phyloP scores from a whole-genome alignment of 306 rosid species.

The Glycine soja region DNA sequence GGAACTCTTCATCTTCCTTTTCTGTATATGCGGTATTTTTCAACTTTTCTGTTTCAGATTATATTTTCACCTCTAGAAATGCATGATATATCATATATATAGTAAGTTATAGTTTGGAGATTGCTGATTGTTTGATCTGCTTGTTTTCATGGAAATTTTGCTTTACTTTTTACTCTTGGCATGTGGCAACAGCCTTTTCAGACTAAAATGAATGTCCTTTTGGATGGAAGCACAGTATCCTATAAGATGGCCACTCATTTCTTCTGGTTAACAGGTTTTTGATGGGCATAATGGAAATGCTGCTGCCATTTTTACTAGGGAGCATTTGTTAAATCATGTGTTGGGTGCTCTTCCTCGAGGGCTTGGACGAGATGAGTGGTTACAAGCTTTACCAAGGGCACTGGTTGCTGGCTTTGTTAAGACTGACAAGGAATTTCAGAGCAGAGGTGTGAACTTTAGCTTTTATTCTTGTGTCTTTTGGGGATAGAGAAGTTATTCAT shows the following conservation, averaged over 20 bases:
- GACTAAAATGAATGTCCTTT: slow-evolving; percentile 37
- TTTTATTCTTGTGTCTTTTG: slow-evolving; percentile 5
- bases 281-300: slow-evolving; percentile 99
- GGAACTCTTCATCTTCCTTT: slow-evolving; percentile 77
- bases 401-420: slow-evolving; percentile 97
- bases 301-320: slow-evolving; percentile 85
- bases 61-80: slow-evolving; percentile 21
- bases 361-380: slow-evolving; percentile 94
- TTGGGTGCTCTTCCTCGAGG: slow-evolving; percentile 87
- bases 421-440: slow-evolving; percentile 95
- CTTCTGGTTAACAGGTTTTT: slow-evolving; percentile 70
- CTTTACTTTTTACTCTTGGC: slow-evolving; percentile 25
- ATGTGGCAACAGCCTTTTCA: slow-evolving; percentile 26
- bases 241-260: slow-evolving; percentile 40
- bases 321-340: slow-evolving; percentile 86
- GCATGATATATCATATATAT: neutral
- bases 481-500: neutral
- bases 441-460: slow-evolving; percentile 65
- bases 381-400: slow-evolving; percentile 94
- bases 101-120: slow-evolving; percentile 16
- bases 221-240: slow-evolving; percentile 29
- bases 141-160: slow-evolving; percentile 16
- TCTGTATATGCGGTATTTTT: slow-evolving; percentile 86
- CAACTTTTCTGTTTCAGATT: slow-evolving; percentile 19
- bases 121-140: slow-evolving; percentile 32